Base-by-base conservation (phyloP, 768 basidiomycete genomes). In the Leccinum obscurum region DNA sequence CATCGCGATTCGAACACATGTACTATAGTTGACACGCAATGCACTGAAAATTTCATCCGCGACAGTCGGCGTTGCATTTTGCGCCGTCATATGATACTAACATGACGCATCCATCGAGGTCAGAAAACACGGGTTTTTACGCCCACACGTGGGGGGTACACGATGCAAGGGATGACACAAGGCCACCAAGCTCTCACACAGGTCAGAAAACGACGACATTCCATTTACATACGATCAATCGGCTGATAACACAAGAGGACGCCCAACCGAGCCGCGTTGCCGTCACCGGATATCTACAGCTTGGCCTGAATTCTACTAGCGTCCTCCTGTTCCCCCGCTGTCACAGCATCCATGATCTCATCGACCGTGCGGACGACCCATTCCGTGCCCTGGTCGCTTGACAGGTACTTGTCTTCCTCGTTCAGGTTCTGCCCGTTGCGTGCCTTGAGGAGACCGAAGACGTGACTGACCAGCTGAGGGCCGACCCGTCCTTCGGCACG, bases 281-380 rank as follows among this genome's bases (percentile, higher is more conserved):
- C 41, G 41, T 17, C n/a, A 34, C 32, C 11, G 32, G n/a, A 44
- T 44, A 66, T 68, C 81, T 80, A 89, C 74, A 91, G 78, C 79
- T 86, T 92, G 73, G 79, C 81, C 73, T 81, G 41, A n/a, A 10
- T 85, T 64, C 75, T 75, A 68, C 75, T 75, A 68, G 76, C 75
- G 55, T 55, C 60, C 64, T 67, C 70, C 48, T 72, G 66, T 55
- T 73, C 77, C 66, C 75, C 79, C 72, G 80, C 76, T 70, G 79
- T 81, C 66, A 92, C 85, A 60, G 86, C 86, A 74, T 92, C 90
- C 63, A 89, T 79, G 74, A 94, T 83, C 67, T 86, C 80, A 77
- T 95, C 93, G 56, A 93, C 85, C 52, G 84, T 89, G 68, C 88
- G 86, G 68, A 95, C 78, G 54, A 95, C 87, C 93, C 93, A 95